These are phyloP conservation scores for Didymella pinodella DNA, from an alignment of 2,329 filamentous ascomycete species.

Conservation along the genomic window DNA sequence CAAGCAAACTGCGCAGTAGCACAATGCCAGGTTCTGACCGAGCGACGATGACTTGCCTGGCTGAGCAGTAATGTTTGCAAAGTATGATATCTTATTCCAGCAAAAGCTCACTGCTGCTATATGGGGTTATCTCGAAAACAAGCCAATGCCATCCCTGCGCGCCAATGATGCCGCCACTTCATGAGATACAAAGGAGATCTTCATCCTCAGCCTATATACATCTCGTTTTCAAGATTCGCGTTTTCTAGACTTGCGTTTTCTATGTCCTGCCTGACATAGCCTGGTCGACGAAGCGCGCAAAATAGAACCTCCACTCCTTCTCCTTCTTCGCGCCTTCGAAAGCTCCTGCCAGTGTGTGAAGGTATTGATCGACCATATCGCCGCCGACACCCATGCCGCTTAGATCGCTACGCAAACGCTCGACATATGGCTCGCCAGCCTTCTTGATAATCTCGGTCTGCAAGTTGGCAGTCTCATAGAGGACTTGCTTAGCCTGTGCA, in stretches of 20 bases:
- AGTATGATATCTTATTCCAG: conserved; percentile 16
- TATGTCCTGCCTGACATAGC: conserved; percentile 35
- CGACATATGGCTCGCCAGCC: conserved; percentile 81
- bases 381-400: conserved; percentile 70
- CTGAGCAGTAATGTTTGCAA: not conserved
- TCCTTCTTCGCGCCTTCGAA: conserved; percentile 50
- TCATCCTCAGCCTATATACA: not conserved
- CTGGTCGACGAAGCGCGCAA: conserved; percentile 53
- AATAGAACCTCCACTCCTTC: conserved; percentile 57
- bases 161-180: conserved; percentile 21
- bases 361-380: conserved; percentile 70
- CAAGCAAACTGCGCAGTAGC: too few species aligned
- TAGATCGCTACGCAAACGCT: conserved; percentile 72
- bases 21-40: too few species aligned
- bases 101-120: conserved; percentile 18
- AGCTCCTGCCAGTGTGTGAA: conserved; percentile 56
- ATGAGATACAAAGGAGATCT: conserved; percentile 17
- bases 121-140: conserved; percentile 25
- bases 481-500: conserved; percentile 85
- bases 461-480: conserved; percentile 84
- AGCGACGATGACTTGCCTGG: too few species aligned
- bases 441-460: conserved; percentile 92
- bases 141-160: conserved; percentile 22
- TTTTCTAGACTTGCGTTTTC: not conserved
- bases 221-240: not conserved